Conservation (phyloP, 139 green algal species). For the Yamagishiella unicocca region DNA sequence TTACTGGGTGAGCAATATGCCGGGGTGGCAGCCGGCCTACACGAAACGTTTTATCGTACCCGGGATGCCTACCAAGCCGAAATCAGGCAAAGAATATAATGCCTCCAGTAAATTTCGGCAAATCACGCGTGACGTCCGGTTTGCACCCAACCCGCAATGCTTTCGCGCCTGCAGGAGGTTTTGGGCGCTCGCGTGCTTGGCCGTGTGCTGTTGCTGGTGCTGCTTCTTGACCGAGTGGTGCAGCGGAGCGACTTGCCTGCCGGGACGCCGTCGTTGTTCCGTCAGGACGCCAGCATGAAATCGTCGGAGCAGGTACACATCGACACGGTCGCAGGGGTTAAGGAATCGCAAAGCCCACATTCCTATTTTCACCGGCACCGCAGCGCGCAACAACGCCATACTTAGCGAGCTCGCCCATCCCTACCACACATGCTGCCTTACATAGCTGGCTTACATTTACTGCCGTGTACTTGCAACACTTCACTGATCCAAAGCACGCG, state of each 20-base stretch:
- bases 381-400: too few relatives aligned
- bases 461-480: too few relatives aligned
- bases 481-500: too few relatives aligned
- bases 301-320: constrained; percentile 68
- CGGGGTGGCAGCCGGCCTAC: not conserved
- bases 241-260: constrained; percentile 28
- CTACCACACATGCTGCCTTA: not conserved
- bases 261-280: constrained; percentile 74
- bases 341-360: not conserved
- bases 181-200: constrained; percentile 76
- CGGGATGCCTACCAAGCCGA: not conserved
- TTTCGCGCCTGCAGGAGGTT: constrained; percentile 58
- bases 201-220: constrained; percentile 82
- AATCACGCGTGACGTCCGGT: too few relatives aligned
- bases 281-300: constrained; percentile 64
- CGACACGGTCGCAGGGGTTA: not conserved
- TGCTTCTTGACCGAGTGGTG: constrained; percentile 78
- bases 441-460: too few relatives aligned
- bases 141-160: not conserved
- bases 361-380: too few relatives aligned
- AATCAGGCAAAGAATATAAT: not conserved
- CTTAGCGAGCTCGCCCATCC: too few relatives aligned
- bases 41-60: too few relatives aligned
- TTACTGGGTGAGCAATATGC: constrained; percentile 68
- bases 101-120: too few relatives aligned